Percentiles rank a stretch among this genome's conserved stretches.
phyloP scores from a whole-genome alignment of 1,284 basidiomycete species.

The Lignosus rhinocerotis region DNA sequence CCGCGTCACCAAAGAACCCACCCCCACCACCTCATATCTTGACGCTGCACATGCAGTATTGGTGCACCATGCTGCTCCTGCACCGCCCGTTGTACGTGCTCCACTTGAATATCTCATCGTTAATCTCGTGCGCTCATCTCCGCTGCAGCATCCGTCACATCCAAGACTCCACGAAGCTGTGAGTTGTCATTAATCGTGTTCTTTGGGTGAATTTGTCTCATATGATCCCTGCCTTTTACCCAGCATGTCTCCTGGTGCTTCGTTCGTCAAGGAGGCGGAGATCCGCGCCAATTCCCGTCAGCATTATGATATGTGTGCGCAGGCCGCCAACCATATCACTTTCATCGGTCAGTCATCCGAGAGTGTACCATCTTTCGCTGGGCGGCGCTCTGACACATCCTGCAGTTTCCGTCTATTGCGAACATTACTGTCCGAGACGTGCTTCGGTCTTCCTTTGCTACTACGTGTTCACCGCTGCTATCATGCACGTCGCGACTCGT shows the following conservation, averaged over 20 bases:
- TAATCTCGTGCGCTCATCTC: background rate
- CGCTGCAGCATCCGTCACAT: conserved; percentile 25
- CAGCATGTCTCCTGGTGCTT: conserved; percentile 20
- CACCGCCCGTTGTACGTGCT: conserved; percentile 79
- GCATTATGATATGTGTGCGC: conserved; percentile 69
- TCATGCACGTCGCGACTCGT: conserved; percentile 80
- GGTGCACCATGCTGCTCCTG: conserved; percentile 77
- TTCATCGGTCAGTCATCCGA: conserved; percentile 54
- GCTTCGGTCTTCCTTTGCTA: conserved; percentile 78
- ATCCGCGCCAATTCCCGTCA: conserved; percentile 57
- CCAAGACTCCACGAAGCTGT: conserved; percentile 24
- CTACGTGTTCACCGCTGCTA: conserved; percentile 80
- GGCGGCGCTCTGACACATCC: background rate
- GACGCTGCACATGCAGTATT: conserved; percentile 84
- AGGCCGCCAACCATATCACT: conserved; percentile 79
- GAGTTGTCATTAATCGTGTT: conserved; percentile 4
- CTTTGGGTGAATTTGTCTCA: background rate
- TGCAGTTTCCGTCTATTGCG: conserved; percentile 58
- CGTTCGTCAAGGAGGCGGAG: conserved; percentile 47
- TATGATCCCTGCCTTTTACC: background rate
- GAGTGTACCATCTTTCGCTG: background rate
- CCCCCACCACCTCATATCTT: conserved; percentile 63
- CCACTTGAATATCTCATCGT: background rate
- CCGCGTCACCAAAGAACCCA: conserved; percentile 42
- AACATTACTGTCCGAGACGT: conserved; percentile 63